Evolutionary conservation across 306 rosid genomes (phyloP), one percentile per base, ranked within the genome.

Genomic region (Cercis canadensis): DNA sequence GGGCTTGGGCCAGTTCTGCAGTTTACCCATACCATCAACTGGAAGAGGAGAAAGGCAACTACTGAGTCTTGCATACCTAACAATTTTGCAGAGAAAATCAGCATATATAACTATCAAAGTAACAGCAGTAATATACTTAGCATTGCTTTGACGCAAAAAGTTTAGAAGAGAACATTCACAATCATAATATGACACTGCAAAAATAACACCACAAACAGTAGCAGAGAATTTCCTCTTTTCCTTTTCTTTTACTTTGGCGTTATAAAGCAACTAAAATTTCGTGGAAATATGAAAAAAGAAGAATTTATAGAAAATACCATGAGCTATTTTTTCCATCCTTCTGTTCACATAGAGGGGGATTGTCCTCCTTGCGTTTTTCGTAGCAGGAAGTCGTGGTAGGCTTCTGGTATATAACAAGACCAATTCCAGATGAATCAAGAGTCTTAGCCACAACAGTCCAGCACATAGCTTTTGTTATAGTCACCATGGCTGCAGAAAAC

Each of bases 361-460:
- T 56, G 4, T 83, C 83, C 76, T 72, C 69, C 78, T 73, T 45
- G 21, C 89, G 92, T 59, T 86, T 74, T 54, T 70, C 45, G 43
- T 89, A 94, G 81, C 96, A 89, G 39, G 90, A 84, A 65, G 86
- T 24, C 11, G 97, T 80, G 57, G 77, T 83, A 19, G 99, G 97
- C 87, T 89, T 94, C 78, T 86, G 97, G 80, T 86, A 94, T 80
- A 94, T 91, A 58, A 94, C 97, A 44, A 94, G 89, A 33, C 99
- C 99, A 70, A 89, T 87, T 78, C 97, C 92, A 62, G 87, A 60
- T 45, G 96, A 81, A 81, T 89, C 89, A 7, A 52, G 58, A 36
- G 81, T 87, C 84, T 85, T 91, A 49, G 89, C 83, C 65, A 87
- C 96, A 57, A 77, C 82, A 54, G 77, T 88, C 99, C 97, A 94